Evolutionary conservation across 345 rosid species (phyloP), one percentile per base, ranked within the genome.

Genomic region (Eucalyptus guilfoylei): DNA sequence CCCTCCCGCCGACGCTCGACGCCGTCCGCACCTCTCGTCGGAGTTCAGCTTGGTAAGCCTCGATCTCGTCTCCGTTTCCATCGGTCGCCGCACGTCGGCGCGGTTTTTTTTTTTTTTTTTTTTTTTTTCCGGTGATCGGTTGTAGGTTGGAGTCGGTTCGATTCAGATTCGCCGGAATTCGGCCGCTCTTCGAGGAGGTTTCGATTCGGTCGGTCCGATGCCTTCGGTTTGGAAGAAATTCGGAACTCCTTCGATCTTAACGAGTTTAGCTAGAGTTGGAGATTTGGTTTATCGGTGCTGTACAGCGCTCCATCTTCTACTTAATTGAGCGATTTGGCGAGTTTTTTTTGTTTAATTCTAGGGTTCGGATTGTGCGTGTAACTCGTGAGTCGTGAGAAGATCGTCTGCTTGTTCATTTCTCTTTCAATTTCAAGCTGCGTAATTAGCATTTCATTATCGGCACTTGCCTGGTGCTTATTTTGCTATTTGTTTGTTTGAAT

Each of bases 11-110:
- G 58, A 21, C 26, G 80, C 49, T 50, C 83, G 90, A 54, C 83
- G 86, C 88, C 80, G 89, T 80, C 42, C 88, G 37, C 76, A 42
- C 55, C 50, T 50, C 54, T 64, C 42, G 89, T 87, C 72, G 86
- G 91, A 93, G 91, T 92, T 93, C 87, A 32, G 86, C 85, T 88
- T 89, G 92, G 96, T 96, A 64, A 88, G 95, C 91, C 30, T 28
- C 45, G 47, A 37, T 76, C 83, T 76, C 83, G 83, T 10, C 83
- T 76, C 13, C 83, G 14, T 76, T 69, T 69, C 1, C 44, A 2
- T 69, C 42, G 6, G 80, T 34, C 40, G 80, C 24, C 3, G 24
- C 37, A 16, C 37, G 42, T 34, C 44, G 24, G 40, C 24, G 24
- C 24, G 44, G 26, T 69, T 34, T 6, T 19, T 19, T 72, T 11